A percentile compares a stretch with the other conserved stretches of the same genome.
These are phyloP conservation scores for Trametes villosa DNA, from an alignment of 768 basidiomycete genomes.

Conservation along the genomic window DNA sequence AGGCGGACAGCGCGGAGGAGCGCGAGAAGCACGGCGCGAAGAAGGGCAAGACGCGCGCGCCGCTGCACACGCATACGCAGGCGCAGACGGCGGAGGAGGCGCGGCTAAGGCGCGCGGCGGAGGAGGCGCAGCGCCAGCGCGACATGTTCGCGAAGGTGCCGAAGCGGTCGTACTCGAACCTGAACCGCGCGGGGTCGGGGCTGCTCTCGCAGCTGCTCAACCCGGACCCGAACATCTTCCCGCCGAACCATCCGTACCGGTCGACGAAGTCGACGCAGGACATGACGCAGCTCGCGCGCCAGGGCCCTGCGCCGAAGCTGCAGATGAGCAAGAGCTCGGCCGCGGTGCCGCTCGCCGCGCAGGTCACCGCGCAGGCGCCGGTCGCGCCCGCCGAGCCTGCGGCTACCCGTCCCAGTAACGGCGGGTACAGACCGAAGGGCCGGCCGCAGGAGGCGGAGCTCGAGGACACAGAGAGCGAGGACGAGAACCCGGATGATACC, in stretches of 20 bases:
- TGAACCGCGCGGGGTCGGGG: slow-evolving; percentile 58
- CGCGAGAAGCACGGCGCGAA: slow-evolving; percentile 26
- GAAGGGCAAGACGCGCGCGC: background rate
- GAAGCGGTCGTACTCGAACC: slow-evolving; percentile 62
- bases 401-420: slow-evolving; percentile 29
- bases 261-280: slow-evolving; percentile 54
- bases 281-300: slow-evolving; percentile 39
- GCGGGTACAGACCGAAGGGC: slow-evolving; percentile 65
- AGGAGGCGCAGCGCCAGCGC: slow-evolving; percentile 64
- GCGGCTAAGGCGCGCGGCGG: slow-evolving; percentile 55
- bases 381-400: slow-evolving; percentile 32
- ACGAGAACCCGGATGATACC: slow-evolving; percentile 51
- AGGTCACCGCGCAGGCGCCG: slow-evolving; percentile 44
- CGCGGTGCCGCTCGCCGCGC: slow-evolving; percentile 60
- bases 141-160: slow-evolving; percentile 79
- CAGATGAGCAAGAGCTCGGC: slow-evolving; percentile 59
- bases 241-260: slow-evolving; percentile 61
- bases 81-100: slow-evolving; percentile 29
- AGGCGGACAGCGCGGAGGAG: slow-evolving; percentile 48
- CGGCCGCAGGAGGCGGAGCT: slow-evolving; percentile 67
- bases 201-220: slow-evolving; percentile 72
- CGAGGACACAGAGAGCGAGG: slow-evolving; percentile 59
- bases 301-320: slow-evolving; percentile 32
- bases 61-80: background rate
- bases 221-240: slow-evolving; percentile 66